Evolutionary conservation across 192 early-diverging fungal genomes (phyloP).

Genomic region (Coemansia sp.): DNA sequence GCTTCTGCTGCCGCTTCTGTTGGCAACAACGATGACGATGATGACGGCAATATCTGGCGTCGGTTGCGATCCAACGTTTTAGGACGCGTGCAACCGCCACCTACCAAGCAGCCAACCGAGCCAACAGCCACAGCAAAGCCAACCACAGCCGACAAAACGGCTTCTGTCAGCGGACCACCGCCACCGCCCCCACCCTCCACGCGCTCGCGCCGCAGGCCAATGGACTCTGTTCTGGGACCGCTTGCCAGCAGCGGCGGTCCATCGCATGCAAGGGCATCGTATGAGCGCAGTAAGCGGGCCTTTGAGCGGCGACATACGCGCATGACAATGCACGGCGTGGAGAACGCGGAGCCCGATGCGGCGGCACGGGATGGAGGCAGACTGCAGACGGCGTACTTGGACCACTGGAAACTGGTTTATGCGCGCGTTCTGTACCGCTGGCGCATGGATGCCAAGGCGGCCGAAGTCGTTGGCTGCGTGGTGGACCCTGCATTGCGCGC

Average conservation of each 20-base stretch:
- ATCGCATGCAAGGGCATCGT: constrained; percentile 13
- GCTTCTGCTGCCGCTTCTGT: not conserved
- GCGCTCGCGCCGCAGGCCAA: not conserved
- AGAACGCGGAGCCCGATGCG: not conserved
- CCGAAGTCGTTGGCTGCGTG: constrained; percentile 48
- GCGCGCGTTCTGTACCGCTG: constrained; percentile 47
- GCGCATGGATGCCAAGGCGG: constrained; percentile 45
- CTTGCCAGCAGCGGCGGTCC: not conserved
- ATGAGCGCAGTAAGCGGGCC: constrained; percentile 27
- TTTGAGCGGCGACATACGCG: constrained; percentile 28
- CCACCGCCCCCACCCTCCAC: not conserved
- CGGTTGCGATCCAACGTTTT: constrained; percentile 51
- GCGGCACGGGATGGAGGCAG: not conserved
- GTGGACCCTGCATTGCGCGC: constrained; percentile 27
- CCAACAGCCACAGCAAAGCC: not conserved
- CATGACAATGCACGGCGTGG: constrained; percentile 15
- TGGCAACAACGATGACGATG: not conserved
- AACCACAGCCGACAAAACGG: not conserved
- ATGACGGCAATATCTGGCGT: constrained; percentile 39
- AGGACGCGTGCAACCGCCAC: constrained; percentile 30
- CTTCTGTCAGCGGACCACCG: not conserved
- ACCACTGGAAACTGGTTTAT: constrained; percentile 54
- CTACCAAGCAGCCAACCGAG: not conserved
- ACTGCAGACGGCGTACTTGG: constrained; percentile 31
- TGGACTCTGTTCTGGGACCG: constrained; percentile 7